These are phyloP conservation scores for Boletus reticulatus DNA, from an alignment of 768 basidiomycete species.

Conservation along the genomic window DNA sequence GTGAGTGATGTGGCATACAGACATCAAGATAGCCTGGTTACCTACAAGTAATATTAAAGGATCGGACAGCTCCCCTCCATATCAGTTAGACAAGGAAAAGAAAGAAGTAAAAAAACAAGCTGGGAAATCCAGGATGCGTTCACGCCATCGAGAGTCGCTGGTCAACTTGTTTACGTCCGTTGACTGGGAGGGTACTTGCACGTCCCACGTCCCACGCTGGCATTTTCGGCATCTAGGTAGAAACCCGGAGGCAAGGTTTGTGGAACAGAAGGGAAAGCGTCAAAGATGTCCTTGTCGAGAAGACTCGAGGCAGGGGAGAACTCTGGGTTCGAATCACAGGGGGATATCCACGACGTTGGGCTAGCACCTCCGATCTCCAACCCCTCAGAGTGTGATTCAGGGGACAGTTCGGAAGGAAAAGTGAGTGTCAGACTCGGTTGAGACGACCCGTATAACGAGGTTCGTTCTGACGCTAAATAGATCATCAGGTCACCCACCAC, in stretches of 20 bases:
- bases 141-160: conserved; percentile 25
- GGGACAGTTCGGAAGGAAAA: conserved; percentile 20
- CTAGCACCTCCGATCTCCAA: conserved; percentile 24
- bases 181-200: conserved; percentile 26
- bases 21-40: conserved; percentile 10
- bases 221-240: conserved; percentile 12
- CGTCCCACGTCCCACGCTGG: conserved; percentile 18
- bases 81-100: not conserved
- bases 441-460: conserved; percentile 27
- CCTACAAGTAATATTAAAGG: conserved; percentile 5
- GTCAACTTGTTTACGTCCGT: conserved; percentile 25
- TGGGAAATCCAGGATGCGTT: conserved; percentile 11
- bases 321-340: conserved; percentile 36
- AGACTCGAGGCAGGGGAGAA: conserved; percentile 36
- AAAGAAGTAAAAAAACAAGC: not conserved
- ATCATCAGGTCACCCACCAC: not conserved
- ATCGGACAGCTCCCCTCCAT: not conserved
- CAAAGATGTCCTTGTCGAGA: conserved; percentile 61
- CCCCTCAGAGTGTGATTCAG: conserved; percentile 10
- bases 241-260: conserved; percentile 40
- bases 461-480: conserved; percentile 19
- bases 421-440: conserved; percentile 23
- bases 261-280: conserved; percentile 73
- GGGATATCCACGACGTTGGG: conserved; percentile 50
- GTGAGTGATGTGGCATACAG: not conserved